These are phyloP conservation scores for Chrysanthemum seticuspe DNA, from an alignment of 129 eudicot genomes.

Conservation along the genomic window DNA sequence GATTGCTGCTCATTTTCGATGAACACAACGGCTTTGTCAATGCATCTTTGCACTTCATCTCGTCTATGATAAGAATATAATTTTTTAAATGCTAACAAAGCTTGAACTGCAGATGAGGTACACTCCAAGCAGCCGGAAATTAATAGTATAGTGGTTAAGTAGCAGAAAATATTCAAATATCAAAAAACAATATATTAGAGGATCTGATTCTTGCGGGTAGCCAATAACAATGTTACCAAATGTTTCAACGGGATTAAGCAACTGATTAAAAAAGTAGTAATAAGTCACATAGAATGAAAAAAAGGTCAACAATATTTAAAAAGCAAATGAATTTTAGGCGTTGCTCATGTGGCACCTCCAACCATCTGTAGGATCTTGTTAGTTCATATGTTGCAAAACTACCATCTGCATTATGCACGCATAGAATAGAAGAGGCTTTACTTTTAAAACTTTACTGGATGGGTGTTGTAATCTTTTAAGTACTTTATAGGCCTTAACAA, in stretches of 20 bases:
- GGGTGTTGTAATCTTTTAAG: too few species aligned
- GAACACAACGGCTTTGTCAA: conserved; percentile 8
- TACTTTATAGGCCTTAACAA: neutral
- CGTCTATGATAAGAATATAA: conserved; percentile 11
- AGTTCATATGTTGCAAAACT: conserved; percentile 94
- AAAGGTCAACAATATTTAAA: neutral
- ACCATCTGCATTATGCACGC: conserved; percentile 66
- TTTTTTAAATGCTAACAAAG: conserved; percentile 1
- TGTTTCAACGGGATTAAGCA: conserved; percentile 92
- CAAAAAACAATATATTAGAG: neutral
- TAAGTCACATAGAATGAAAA: too few species aligned
- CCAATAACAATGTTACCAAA: conserved; percentile 61
- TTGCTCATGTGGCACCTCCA: conserved; percentile 50
- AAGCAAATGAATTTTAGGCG: neutral
- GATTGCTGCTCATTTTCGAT: neutral
- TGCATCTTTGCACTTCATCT: conserved; percentile 1
- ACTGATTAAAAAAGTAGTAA: conserved; percentile 27
- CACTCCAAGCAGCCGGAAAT: conserved; percentile 8
- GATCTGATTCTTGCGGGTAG: neutral
- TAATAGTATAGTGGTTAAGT: neutral
- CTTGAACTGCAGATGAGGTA: conserved; percentile 5
- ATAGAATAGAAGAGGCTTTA: too few species aligned
- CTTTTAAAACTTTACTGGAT: too few species aligned
- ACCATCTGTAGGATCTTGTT: conserved; percentile 86
- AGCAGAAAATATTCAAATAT: neutral